Conservation (phyloP, 2,329 filamentous ascomycete species). For the Basipetospora chlamydospora region DNA sequence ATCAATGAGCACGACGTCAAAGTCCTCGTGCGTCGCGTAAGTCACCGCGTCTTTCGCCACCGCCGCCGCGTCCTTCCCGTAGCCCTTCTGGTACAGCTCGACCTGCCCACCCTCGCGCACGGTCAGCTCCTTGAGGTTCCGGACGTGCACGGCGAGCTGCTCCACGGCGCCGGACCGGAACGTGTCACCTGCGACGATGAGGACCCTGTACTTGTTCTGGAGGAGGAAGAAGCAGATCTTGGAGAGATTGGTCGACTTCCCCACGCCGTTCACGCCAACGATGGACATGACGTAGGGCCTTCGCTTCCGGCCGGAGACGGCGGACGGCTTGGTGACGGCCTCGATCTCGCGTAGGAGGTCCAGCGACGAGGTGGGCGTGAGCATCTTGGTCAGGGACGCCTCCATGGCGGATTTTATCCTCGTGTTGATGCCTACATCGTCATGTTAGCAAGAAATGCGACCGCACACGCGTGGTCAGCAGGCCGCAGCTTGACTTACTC, state of each 20-base stretch:
- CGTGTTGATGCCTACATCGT: conserved; percentile 48
- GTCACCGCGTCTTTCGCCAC: conserved; percentile 90
- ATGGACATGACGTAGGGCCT: conserved; percentile 96
- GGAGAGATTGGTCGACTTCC: conserved; percentile 92
- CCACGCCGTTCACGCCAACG: conserved; percentile 94
- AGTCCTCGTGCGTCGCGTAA: conserved; percentile 59
- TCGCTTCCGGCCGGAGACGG: conserved; percentile 44
- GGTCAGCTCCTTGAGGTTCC: conserved; percentile 80
- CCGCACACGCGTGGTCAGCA: neutral
- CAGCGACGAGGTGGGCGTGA: conserved; percentile 87
- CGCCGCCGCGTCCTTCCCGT: conserved; percentile 91
- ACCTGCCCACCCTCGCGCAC: conserved; percentile 71
- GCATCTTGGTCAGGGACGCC: conserved; percentile 81
- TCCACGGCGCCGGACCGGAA: conserved; percentile 96
- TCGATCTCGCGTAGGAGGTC: conserved; percentile 91
- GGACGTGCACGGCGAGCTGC: conserved; percentile 88
- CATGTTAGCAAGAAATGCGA: neutral
- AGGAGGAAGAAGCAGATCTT: conserved; percentile 98
- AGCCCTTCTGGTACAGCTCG: conserved; percentile 91
- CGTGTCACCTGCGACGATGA: conserved; percentile 89
- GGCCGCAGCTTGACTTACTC: conserved; percentile 23
- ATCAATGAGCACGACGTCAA: conserved; percentile 92
- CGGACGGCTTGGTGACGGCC: conserved; percentile 53
- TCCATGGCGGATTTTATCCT: conserved; percentile 81
- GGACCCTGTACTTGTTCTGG: conserved; percentile 90